Conservation (phyloP, 257 asterid genomes). For the Nemophila menziesii region DNA sequence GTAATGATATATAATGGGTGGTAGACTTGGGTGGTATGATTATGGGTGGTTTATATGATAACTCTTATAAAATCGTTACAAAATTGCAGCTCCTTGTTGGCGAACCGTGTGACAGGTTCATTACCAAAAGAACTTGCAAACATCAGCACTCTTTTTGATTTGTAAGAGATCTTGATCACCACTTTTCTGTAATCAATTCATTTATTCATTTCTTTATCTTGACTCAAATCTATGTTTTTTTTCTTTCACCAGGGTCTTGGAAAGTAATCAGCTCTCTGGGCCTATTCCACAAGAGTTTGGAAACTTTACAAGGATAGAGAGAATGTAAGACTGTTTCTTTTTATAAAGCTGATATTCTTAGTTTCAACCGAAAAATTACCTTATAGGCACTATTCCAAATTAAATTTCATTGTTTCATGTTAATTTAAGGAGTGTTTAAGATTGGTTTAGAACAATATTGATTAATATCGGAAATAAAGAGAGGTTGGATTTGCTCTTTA, state of each 20-base stretch:
- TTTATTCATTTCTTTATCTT: background rate
- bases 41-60: too few relatives aligned
- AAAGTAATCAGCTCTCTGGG: slow-evolving; percentile 50
- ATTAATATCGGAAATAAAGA: too few relatives aligned
- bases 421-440: too few relatives aligned
- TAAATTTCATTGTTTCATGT: background rate
- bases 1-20: background rate
- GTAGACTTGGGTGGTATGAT: too few relatives aligned
- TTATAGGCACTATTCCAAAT: background rate
- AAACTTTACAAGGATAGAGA: slow-evolving; percentile 27
- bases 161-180: background rate
- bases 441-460: too few relatives aligned
- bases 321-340: slow-evolving; percentile 29
- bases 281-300: slow-evolving; percentile 59
- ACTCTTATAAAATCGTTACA: background rate
- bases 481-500: too few relatives aligned
- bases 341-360: background rate
- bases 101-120: slow-evolving; percentile 45
- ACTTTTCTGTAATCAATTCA: background rate
- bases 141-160: slow-evolving; percentile 34
- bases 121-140: slow-evolving; percentile 44
- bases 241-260: slow-evolving; percentile 25
- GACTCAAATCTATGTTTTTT: too few relatives aligned
- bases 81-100: slow-evolving; percentile 40
- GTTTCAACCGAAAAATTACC: background rate